Conservation (phyloP, 2,329 filamentous ascomycete genomes). For the Penicillium sumatraense region DNA sequence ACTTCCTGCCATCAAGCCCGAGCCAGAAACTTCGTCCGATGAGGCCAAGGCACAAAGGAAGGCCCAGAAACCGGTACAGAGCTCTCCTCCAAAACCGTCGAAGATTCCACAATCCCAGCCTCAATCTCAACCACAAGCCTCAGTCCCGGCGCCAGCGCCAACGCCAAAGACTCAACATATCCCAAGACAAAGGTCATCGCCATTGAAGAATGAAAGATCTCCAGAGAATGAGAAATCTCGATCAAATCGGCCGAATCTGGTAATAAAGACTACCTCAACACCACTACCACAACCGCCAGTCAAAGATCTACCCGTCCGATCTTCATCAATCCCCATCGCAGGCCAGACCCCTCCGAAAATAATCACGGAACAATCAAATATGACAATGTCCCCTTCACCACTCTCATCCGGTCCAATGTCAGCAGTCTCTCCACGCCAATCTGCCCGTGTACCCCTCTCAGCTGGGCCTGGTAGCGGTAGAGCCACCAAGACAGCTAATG, state of each 20-base stretch:
- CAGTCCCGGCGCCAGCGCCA: background rate
- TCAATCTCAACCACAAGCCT: background rate
- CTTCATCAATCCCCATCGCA: background rate
- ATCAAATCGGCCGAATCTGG: constrained; percentile 1
- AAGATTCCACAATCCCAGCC: background rate
- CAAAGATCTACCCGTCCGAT: background rate
- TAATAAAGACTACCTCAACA: constrained; percentile 3
- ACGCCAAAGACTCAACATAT: background rate
- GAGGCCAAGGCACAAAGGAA: background rate
- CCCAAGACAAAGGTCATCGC: background rate
- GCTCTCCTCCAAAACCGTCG: background rate
- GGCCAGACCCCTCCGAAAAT: background rate
- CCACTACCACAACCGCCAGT: background rate
- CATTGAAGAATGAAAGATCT: background rate
- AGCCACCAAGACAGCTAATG: constrained; percentile 14
- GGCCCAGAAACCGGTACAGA: background rate
- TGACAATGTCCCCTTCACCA: background rate
- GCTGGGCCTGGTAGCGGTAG: background rate
- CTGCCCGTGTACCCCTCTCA: background rate
- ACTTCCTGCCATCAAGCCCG: constrained; percentile 24
- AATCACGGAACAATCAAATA: background rate
- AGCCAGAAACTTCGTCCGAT: background rate
- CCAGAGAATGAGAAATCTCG: background rate
- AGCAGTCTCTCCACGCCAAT: background rate
- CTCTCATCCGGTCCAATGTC: background rate